phyloP scores from a whole-genome alignment of 306 rosid species.

The Hippophae tibetana region DNA sequence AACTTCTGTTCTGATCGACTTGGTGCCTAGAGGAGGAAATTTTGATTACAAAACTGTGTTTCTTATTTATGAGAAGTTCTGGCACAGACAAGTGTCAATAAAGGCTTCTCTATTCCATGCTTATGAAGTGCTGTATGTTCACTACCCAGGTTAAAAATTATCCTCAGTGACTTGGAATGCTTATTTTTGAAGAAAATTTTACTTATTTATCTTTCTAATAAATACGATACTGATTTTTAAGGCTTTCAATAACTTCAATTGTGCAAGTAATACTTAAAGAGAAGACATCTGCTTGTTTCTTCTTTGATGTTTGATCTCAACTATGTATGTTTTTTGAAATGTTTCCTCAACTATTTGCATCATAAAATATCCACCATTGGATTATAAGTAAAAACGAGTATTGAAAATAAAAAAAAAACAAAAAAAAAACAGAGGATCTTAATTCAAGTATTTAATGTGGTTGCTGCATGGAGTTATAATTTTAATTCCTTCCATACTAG shows the following conservation, averaged over 20 bases:
- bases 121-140: conserved; percentile 69
- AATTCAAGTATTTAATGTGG: no score
- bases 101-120: conserved; percentile 57
- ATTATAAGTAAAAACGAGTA: no score
- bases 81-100: conserved; percentile 53
- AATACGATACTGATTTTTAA: background rate
- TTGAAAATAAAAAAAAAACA: no score
- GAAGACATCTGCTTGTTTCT: no score
- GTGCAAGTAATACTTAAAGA: background rate
- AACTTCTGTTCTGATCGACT: conserved; percentile 62
- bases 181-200: background rate
- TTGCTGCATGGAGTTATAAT: no score
- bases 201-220: background rate
- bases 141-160: conserved; percentile 58
- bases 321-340: no score
- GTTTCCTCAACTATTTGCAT: no score
- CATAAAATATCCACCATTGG: no score
- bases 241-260: conserved; percentile 9
- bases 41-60: conserved; percentile 51
- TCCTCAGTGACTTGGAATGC: conserved; percentile 2
- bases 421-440: no score
- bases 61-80: conserved; percentile 60
- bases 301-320: no score
- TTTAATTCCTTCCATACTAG: no score
- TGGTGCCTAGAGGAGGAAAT: conserved; percentile 59